A percentile compares a stretch with the other conserved stretches of the same genome.
Conservation (phyloP, 306 rosid genomes). For the Rosa persica region DNA sequence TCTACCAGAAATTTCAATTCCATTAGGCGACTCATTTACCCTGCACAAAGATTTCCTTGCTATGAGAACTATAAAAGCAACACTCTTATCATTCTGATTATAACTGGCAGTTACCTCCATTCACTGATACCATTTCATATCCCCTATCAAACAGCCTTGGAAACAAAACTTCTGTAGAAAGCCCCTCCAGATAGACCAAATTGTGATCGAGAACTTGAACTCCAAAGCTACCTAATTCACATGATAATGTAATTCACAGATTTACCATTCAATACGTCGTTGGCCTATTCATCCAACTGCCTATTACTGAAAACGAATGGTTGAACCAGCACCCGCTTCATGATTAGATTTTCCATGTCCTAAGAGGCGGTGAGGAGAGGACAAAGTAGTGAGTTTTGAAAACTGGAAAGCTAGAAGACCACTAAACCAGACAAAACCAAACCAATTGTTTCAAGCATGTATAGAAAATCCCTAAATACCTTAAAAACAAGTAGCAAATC, state of each 20-base stretch:
- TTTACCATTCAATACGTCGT: not conserved
- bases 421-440: not conserved
- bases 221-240: slow-evolving; percentile 30
- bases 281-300: not conserved
- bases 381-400: not conserved
- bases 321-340: not conserved
- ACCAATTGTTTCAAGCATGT: not conserved
- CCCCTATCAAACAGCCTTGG: slow-evolving; percentile 22
- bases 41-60: slow-evolving; percentile 44
- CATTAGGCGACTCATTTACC: slow-evolving; percentile 22
- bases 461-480: slow-evolving; percentile 37
- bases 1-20: not conserved
- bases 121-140: slow-evolving; percentile 20
- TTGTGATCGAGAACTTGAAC: slow-evolving; percentile 13
- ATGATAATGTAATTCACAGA: not conserved
- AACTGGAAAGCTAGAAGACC: not conserved
- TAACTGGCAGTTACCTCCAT: slow-evolving; percentile 44
- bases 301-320: not conserved
- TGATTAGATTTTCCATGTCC: not conserved
- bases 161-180: slow-evolving; percentile 23
- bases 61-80: slow-evolving; percentile 21
- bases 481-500: not conserved
- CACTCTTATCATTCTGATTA: slow-evolving; percentile 30
- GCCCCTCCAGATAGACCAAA: slow-evolving; percentile 25
- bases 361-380: slow-evolving; percentile 4